Evolutionary conservation across 169 alveolate genomes (phyloP), one percentile per base, ranked within the genome.

Genomic region (Eimeria falciformis): DNA sequence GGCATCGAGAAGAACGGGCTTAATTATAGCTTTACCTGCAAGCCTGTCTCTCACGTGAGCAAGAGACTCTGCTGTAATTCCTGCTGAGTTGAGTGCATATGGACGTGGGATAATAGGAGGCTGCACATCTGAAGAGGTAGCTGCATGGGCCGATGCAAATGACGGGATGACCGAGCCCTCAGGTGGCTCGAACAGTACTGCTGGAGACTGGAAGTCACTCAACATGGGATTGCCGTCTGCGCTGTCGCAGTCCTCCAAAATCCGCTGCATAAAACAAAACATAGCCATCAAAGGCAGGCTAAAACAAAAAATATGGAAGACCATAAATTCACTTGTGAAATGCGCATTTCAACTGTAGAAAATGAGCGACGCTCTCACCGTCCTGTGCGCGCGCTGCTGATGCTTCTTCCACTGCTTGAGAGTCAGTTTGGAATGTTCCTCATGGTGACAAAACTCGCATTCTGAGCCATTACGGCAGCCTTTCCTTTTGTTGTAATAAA

Each of bases 361-460:
- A 2, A 53, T 17, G 65, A 53, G 6, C 17, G 21, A 29, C 33
- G 11, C 12, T 12, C 75, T 62, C 37, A 62, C 75, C 27, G 43
- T 62, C 25, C 75, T 62, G 75, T 62, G 75, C 40, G 75, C 75
- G 75, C 75, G 75, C 65, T 94, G 94, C 91, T 96, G 97, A 77
- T 95, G 97, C 77, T 95, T 93, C 95, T 96, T 95, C 97, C 97
- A 95, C 62, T 94, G 95, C 94, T 95, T 96, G 29, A 95, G 71
- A 4, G 97, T 91, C 47, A 92, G 87, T 58, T 91, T 84, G 14
- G 96, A 91, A 69, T 96, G 97, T 83, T 95, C 97, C 78, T 91
- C 96, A 85, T 95, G 97, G 75, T 96, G 97, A 87, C 97, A 94
- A 66, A 96, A 96, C 55, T 94, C 96, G 73, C 97, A 95, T 23